A percentile compares a stretch with the other conserved stretches of the same genome.
Evolutionary conservation across 305 asterid genomes (phyloP).

Genomic region (Solanum hybrid): DNA sequence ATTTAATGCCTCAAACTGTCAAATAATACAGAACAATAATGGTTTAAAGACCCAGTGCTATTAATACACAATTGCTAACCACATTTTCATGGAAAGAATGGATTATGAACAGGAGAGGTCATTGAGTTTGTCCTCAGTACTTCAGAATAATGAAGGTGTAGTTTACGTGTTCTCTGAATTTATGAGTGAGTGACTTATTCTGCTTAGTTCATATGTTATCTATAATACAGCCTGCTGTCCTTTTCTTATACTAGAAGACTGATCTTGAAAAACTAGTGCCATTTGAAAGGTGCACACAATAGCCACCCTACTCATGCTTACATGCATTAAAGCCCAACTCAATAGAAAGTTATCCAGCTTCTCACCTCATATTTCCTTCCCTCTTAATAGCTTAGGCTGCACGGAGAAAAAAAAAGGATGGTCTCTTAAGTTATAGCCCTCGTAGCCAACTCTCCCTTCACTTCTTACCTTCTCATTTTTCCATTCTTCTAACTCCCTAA

Average conservation of each 20-base stretch:
- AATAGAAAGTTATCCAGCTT: neutral
- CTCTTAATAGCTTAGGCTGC: neutral
- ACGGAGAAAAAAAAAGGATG: neutral
- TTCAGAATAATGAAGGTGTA: neutral
- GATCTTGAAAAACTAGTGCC: neutral
- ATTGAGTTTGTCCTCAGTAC: neutral
- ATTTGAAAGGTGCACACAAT: neutral
- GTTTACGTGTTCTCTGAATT: neutral
- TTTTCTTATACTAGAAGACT: neutral
- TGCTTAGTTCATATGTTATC: neutral
- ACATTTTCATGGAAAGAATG: neutral
- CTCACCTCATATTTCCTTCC: neutral
- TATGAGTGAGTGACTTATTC: neutral
- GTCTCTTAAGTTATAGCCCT: neutral
- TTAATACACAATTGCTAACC: conserved; percentile 19
- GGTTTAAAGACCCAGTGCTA: neutral
- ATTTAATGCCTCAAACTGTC: neutral
- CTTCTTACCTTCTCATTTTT: neutral
- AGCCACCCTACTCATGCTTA: neutral
- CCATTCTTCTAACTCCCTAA: neutral
- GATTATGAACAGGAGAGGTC: neutral
- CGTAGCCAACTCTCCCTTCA: neutral
- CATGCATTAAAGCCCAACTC: neutral
- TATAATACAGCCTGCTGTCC: neutral
- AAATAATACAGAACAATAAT: neutral